Conservation (phyloP, 139 green algal genomes). For the Prasinococcaceae sp. region DNA sequence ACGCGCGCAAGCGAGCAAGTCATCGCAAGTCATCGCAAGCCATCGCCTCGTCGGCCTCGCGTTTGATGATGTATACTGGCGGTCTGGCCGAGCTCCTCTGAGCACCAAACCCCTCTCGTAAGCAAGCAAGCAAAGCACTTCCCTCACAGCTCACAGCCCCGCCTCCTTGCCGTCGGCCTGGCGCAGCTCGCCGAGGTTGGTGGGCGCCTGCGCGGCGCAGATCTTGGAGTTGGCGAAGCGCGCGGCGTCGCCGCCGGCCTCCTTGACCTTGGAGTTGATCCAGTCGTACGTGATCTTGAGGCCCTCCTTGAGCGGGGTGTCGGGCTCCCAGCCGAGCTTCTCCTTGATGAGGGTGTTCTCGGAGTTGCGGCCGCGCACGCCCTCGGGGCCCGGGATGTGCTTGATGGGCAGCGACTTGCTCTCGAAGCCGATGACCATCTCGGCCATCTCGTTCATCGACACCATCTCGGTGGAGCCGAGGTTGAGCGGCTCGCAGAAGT, state of each 20-base stretch:
- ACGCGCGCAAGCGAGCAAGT: no score
- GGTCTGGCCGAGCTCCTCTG: no score
- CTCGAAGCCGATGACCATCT: not conserved
- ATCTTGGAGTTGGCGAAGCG: constrained; percentile 58
- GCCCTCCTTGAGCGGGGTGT: constrained; percentile 46
- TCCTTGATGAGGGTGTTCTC: constrained; percentile 35
- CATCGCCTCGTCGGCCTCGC: no score
- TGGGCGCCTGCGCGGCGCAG: constrained; percentile 60
- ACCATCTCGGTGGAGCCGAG: constrained; percentile 50
- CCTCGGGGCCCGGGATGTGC: constrained; percentile 87
- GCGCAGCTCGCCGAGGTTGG: constrained; percentile 72
- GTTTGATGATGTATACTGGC: no score
- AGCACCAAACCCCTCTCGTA: no score
- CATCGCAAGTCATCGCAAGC: no score
- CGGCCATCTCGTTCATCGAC: not conserved
- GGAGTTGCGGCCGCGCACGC: constrained; percentile 83
- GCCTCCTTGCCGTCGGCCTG: constrained; percentile 67
- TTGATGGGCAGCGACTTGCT: constrained; percentile 66
- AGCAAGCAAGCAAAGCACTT: no score
- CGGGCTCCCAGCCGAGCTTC: constrained; percentile 86
- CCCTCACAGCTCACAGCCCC: no score
- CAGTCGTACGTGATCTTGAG: constrained; percentile 29
- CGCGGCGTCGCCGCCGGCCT: constrained; percentile 27
- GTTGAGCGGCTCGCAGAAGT: constrained; percentile 94
- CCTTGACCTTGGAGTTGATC: constrained; percentile 24